Percentiles rank a stretch among this genome's conserved stretches.
Conservation (phyloP, 2,329 filamentous ascomycete species). For the Fusarium domesticum region DNA sequence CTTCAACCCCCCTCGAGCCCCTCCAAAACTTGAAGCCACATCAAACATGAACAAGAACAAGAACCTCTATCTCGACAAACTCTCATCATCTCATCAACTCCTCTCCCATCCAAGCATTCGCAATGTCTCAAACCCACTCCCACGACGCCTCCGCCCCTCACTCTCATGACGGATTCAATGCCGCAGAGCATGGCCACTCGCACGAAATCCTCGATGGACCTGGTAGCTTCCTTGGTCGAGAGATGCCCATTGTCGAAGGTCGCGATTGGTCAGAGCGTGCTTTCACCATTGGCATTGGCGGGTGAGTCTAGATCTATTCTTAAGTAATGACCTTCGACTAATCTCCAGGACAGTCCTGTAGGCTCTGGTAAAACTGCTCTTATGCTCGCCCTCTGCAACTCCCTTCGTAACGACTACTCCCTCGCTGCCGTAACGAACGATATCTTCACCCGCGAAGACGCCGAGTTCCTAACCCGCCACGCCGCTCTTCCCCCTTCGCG, state of each 20-base stretch:
- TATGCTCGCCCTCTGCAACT: conserved; percentile 88
- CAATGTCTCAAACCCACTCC: conserved; percentile 45
- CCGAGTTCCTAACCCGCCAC: conserved; percentile 91
- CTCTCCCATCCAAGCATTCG: not conserved
- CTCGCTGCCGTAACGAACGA: conserved; percentile 97
- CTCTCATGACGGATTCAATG: conserved; percentile 49
- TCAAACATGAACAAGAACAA: no score
- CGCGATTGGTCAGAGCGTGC: conserved; percentile 84
- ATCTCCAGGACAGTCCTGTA: conserved; percentile 63
- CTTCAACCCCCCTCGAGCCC: no score
- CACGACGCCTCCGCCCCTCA: conserved; percentile 56
- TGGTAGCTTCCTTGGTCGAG: conserved; percentile 81
- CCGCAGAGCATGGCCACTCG: conserved; percentile 82
- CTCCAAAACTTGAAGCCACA: no score
- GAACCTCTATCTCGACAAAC: no score
- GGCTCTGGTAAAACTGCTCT: conserved; percentile 96
- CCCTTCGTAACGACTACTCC: conserved; percentile 75
- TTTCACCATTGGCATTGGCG: conserved; percentile 97
- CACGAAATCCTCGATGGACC: conserved; percentile 95
- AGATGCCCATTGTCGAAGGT: conserved; percentile 90
- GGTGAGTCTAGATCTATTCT: conserved; percentile 52
- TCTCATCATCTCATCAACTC: not conserved
- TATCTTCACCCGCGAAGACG: conserved; percentile 97
- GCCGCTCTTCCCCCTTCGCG: conserved; percentile 76
- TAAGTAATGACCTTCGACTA: not conserved